A percentile compares a stretch with the other conserved stretches of the same genome.
phyloP scores from a whole-genome alignment of 2,329 filamentous ascomycete genomes.

The Xylaria sp. region DNA sequence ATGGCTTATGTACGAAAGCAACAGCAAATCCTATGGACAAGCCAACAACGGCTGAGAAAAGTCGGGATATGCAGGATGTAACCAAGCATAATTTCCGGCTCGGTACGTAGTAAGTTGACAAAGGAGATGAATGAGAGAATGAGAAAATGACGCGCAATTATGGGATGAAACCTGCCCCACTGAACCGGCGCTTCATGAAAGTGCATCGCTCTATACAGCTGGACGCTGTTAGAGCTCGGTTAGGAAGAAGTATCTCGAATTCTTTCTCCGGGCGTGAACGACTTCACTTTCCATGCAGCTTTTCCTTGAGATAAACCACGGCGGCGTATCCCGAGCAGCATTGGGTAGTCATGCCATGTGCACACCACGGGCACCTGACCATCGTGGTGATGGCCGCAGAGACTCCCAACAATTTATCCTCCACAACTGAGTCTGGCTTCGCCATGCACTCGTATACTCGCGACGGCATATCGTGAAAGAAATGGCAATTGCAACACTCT shows the following conservation, averaged over 20 bases:
- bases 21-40: conserved; percentile 34
- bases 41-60: conserved; percentile 24
- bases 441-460: conserved; percentile 73
- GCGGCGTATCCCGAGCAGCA: conserved; percentile 78
- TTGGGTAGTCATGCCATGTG: conserved; percentile 73
- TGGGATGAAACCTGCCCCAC: neutral
- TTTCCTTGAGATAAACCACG: conserved; percentile 73
- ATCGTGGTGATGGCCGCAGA: conserved; percentile 68
- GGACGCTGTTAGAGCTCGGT: neutral
- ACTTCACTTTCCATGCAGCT: conserved; percentile 59
- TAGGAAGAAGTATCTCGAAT: neutral
- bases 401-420: conserved; percentile 63
- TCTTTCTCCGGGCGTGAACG: neutral
- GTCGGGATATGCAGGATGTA: conserved; percentile 9
- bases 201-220: neutral
- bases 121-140: conserved; percentile 16
- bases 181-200: neutral
- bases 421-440: conserved; percentile 65
- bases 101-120: conserved; percentile 14
- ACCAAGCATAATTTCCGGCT: neutral
- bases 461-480: conserved; percentile 73
- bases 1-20: conserved; percentile 33
- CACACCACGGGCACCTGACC: conserved; percentile 78
- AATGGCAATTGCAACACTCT: conserved; percentile 72
- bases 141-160: neutral